Conservation (phyloP, 768 basidiomycete genomes). For the Russula sp. region DNA sequence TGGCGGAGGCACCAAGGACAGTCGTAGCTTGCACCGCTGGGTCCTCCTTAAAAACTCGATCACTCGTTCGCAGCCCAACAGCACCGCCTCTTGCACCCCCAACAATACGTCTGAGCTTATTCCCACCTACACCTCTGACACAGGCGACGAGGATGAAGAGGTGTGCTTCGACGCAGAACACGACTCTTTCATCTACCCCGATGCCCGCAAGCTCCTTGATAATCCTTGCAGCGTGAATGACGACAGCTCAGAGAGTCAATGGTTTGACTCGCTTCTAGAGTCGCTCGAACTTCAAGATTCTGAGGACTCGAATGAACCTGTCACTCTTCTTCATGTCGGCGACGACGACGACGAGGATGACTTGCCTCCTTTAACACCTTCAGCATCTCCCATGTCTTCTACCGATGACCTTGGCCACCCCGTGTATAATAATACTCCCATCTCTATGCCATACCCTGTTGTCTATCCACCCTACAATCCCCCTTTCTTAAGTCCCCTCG, state of each 20-base stretch:
- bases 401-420: slow-evolving; percentile 65
- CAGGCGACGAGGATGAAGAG: slow-evolving; percentile 44
- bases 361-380: slow-evolving; percentile 49
- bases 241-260: slow-evolving; percentile 62
- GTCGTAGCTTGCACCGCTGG: slow-evolving; percentile 76
- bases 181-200: slow-evolving; percentile 78
- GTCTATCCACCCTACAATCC: slow-evolving; percentile 62
- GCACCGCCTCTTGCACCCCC: slow-evolving; percentile 30
- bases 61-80: slow-evolving; percentile 45
- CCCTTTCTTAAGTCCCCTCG: slow-evolving; percentile 47
- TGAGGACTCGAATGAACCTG: slow-evolving; percentile 43
- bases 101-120: slow-evolving; percentile 29
- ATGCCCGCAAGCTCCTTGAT: slow-evolving; percentile 53
- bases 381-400: slow-evolving; percentile 66
- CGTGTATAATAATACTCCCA: slow-evolving; percentile 42
- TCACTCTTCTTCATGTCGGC: slow-evolving; percentile 45
- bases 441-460: slow-evolving; percentile 51
- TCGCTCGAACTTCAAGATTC: slow-evolving; percentile 65
- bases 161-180: slow-evolving; percentile 42
- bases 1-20: slow-evolving; percentile 51
- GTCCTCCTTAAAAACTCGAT: slow-evolving; percentile 85
- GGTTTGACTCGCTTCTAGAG: slow-evolving; percentile 79
- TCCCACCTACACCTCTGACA: slow-evolving; percentile 36
- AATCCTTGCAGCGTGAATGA: slow-evolving; percentile 30
- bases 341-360: slow-evolving; percentile 73